Evolutionary conservation across 805 yeast species (phyloP), one percentile per base, ranked within the genome.

Genomic region (Torulaspora delbrueckii): DNA sequence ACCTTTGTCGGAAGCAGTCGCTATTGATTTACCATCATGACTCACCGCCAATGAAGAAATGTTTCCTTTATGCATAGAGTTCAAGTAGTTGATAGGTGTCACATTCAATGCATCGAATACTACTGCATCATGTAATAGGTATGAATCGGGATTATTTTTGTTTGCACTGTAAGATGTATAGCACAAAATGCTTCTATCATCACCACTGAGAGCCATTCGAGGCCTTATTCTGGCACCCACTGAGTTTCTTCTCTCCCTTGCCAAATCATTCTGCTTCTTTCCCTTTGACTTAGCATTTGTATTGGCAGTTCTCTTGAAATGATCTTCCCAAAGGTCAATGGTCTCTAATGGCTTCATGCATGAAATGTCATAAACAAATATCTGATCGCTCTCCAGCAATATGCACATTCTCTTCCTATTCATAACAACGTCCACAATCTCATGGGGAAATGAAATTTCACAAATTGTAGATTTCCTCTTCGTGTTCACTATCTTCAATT

Each of bases 311-410:
- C 37, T 40, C 24, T 50, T 51, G 13, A 45, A 42, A 19, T 52
- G 46, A 27, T 53, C 57, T 43, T 55, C 63, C 57, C 57, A 51
- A 7, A 62, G 52, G 26, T 84, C 88, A 28, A 84, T 75, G 1
- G 84, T 82, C 57, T 81, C 85, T 34, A 91, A 63, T 22, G 90
- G 75, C 58, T 86, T 81, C 82, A 91, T 89, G 63, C 95, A 86
- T 46, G 93, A 80, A 50, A 91, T 83, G 64, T 91, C 97, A 68
- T 91, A 93, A 38, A 91, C 78, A 62, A 81, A 86, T 8, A 93
- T 79, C 65, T 90, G 95, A 49, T 87, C 91, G 40, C 58, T 62
- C 40, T 79, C 73, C 43, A 91, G 70, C 5, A 86, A 79, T 13
- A 90, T 93, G 26, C 87, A 75, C 53, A 91, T 73, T 37, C 97